Conservation (phyloP, 1,139 yeast species). For the Taiozyma sp. region DNA sequence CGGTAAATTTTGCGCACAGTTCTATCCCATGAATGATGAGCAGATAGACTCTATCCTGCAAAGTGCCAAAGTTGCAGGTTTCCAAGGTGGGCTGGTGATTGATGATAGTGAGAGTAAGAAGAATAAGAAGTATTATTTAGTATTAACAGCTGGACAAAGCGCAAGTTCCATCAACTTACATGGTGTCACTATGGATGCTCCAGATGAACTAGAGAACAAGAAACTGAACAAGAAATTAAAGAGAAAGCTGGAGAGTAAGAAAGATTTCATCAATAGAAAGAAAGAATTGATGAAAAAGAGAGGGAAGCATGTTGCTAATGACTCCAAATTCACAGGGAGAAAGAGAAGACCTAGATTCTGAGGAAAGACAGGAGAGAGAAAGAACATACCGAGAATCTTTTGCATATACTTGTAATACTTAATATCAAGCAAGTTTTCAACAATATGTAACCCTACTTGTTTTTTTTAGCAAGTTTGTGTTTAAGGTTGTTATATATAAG, state of each 20-base stretch:
- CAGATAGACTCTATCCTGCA: slow-evolving; percentile 74
- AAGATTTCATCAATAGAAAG: slow-evolving; percentile 84
- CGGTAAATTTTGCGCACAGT: slow-evolving; percentile 96
- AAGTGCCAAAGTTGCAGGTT: slow-evolving; percentile 93
- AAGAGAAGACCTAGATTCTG: slow-evolving; percentile 84
- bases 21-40: slow-evolving; percentile 86
- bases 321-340: slow-evolving; percentile 91
- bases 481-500: too few species aligned
- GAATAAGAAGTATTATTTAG: slow-evolving; percentile 86
- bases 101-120: slow-evolving; percentile 94
- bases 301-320: slow-evolving; percentile 85
- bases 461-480: too few species aligned
- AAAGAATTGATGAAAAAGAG: slow-evolving; percentile 90
- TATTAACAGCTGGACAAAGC: slow-evolving; percentile 81
- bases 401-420: not conserved
- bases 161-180: slow-evolving; percentile 65
- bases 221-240: slow-evolving; percentile 44
- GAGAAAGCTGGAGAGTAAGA: slow-evolving; percentile 65
- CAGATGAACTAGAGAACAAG: slow-evolving; percentile 39
- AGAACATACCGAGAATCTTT: not conserved
- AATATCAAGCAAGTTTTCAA: not conserved
- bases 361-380: not conserved
- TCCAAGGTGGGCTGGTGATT: slow-evolving; percentile 91
- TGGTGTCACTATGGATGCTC: slow-evolving; percentile 75
- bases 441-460: too few species aligned